Evolutionary conservation across 2,329 filamentous ascomycete genomes (phyloP), one percentile per base, ranked within the genome.

Genomic region (Phialophora chinensis): DNA sequence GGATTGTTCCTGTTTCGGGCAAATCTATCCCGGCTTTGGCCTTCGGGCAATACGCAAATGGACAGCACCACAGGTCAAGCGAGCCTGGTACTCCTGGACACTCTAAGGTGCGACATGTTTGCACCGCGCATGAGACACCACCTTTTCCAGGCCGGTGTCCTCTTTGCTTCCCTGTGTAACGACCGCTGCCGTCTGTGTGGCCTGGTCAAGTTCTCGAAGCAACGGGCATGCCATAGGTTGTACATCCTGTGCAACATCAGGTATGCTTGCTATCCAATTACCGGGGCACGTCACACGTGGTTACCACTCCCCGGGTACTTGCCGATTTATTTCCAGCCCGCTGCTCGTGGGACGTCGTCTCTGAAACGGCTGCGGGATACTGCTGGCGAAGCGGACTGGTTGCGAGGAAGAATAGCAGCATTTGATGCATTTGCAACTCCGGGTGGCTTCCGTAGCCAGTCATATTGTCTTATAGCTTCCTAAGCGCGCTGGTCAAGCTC

Each of bases 1-100:
- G 49, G 57, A 63, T 66, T 65, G 52, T 68, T 60, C 63, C 66
- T 63, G 49, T 63, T 66, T 68, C 66, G 42, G 66, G 66, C 60
- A 68, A 68, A 68, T 63, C 55, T 68, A 57, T 68, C 66, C 66
- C 29, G 66, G n/a, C 8, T 56, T 25, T 52, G 23, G 8, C 49
- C 38, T 44, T 2, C 1, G n/a, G 38, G 38, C 6, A 44, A 8
- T 12, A 35, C 38, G 5, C 4, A 25, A 25, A 6, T 8, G 17
- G 38, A 17, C 38, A 44, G 17, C 38, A 44, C 17, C 14, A 6
- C 38, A 44, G 17, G 38, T 42, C 38, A 44, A 44, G 38, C 38
- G 38, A n/a, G 38, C 38, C 38, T n/a, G 38, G 38, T 44, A n/a
- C 17, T 17, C 38, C 17, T 44, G 38, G 38, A 44, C 38, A n/a